A percentile compares a stretch with the other conserved stretches of the same genome.
Conservation (phyloP, 495 filamentous ascomycete genomes). For the Aspergillus sparsus region DNA sequence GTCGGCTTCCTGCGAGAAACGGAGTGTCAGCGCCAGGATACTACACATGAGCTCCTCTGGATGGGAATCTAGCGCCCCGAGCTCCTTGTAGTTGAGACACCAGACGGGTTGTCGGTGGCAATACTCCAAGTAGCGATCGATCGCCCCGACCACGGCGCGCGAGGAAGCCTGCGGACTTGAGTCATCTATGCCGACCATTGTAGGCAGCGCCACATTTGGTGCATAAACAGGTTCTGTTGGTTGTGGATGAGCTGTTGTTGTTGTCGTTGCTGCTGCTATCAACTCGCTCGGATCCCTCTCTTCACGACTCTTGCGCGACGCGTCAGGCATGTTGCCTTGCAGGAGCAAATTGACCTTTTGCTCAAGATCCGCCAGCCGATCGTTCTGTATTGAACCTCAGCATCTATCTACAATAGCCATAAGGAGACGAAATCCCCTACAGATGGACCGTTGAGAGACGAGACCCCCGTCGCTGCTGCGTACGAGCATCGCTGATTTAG, state of each 20-base stretch:
- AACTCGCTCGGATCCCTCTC: neutral
- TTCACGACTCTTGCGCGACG: neutral
- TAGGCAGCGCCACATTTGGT: constrained; percentile 30
- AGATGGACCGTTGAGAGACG: constrained; percentile 34
- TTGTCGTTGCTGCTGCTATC: constrained; percentile 12
- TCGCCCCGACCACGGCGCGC: constrained; percentile 32
- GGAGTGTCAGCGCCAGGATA: constrained; percentile 43
- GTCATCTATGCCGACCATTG: constrained; percentile 36
- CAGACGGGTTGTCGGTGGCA: constrained; percentile 52
- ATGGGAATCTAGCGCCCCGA: constrained; percentile 37
- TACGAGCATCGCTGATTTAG: constrained; percentile 48
- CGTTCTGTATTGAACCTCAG: constrained; percentile 39
- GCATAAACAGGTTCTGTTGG: constrained; percentile 14
- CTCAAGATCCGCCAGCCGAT: constrained; percentile 47
- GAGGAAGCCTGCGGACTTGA: constrained; percentile 31
- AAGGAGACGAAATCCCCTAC: constrained; percentile 25
- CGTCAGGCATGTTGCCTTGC: constrained; percentile 35
- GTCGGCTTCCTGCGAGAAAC: constrained; percentile 43
- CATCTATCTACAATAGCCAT: neutral
- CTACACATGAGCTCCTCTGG: constrained; percentile 47
- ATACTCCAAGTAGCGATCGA: constrained; percentile 47
- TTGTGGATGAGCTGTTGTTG: constrained; percentile 24
- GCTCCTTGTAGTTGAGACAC: constrained; percentile 49
- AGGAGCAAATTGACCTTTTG: constrained; percentile 51
- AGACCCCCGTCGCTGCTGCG: constrained; percentile 26